Evolutionary conservation across 352 stramenopile species (phyloP).

Genomic region (Globisporangium polare): DNA sequence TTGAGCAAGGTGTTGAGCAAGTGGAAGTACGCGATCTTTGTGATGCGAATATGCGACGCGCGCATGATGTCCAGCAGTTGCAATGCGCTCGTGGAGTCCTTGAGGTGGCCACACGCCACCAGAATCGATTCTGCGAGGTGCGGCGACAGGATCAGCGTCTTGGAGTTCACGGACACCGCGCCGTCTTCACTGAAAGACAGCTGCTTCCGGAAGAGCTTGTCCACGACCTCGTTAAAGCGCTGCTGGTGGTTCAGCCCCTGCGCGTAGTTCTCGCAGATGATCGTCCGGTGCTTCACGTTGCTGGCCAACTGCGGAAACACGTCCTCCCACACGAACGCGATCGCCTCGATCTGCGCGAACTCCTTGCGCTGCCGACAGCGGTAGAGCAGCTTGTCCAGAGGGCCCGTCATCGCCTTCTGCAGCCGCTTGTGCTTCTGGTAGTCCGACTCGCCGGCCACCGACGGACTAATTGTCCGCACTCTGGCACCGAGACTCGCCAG

Average conservation of each 20-base stretch:
- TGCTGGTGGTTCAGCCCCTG: conserved; percentile 42
- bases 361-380: conserved; percentile 27
- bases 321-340: conserved; percentile 44
- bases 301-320: conserved; percentile 46
- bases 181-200: conserved; percentile 9
- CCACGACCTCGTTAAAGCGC: conserved; percentile 50
- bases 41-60: conserved; percentile 26
- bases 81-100: conserved; percentile 26
- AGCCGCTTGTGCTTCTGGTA: conserved; percentile 35
- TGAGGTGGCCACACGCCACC: conserved; percentile 45
- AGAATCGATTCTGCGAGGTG: conserved; percentile 45
- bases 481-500: conserved; percentile 5
- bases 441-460: conserved; percentile 20
- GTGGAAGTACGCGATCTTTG: conserved; percentile 59
- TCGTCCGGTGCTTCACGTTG: conserved; percentile 33
- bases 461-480: conserved; percentile 5
- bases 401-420: conserved; percentile 45
- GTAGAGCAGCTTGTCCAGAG: conserved; percentile 44
- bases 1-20: conserved; percentile 50
- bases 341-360: conserved; percentile 43
- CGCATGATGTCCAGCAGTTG: conserved; percentile 35
- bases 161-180: background rate
- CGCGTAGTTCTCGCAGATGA: conserved; percentile 56
- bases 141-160: conserved; percentile 30
- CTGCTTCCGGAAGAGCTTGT: conserved; percentile 31